These are phyloP conservation scores for Rosellinia necatrix DNA, from an alignment of 2,329 filamentous ascomycete genomes.

Conservation along the genomic window DNA sequence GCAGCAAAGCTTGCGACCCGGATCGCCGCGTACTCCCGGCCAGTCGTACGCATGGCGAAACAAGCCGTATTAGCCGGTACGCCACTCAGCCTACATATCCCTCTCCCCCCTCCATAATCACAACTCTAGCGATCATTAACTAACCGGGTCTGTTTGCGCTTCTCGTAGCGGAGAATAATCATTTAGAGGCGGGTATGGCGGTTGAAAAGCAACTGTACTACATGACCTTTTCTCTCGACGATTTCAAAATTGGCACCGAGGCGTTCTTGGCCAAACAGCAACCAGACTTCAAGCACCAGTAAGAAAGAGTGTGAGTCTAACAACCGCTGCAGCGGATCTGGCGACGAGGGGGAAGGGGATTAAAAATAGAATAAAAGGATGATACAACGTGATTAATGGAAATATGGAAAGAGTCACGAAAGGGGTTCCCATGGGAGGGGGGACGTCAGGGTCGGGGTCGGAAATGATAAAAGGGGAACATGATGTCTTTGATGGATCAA, in stretches of 20 bases:
- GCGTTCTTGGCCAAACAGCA: constrained; percentile 48
- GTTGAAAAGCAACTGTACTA: constrained; percentile 45
- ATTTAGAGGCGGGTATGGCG: constrained; percentile 46
- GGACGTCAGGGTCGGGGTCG: neutral
- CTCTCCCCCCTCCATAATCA: too few relatives aligned
- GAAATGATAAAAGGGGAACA: neutral
- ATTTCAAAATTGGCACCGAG: constrained; percentile 48
- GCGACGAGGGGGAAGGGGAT: neutral
- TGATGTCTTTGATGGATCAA: neutral
- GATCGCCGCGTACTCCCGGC: constrained; percentile 47
- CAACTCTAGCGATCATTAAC: neutral
- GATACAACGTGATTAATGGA: neutral
- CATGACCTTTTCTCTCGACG: constrained; percentile 44
- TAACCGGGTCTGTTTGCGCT: constrained; percentile 20
- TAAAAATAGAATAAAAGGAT: too few relatives aligned
- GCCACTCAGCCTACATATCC: neutral
- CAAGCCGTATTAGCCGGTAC: constrained; percentile 44
- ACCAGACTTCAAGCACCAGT: constrained; percentile 32
- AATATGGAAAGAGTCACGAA: too few relatives aligned
- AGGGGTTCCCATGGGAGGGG: too few relatives aligned
- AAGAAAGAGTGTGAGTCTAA: too few relatives aligned
- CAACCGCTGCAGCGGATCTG: too few relatives aligned
- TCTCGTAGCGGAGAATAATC: constrained; percentile 47
- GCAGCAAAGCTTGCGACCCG: constrained; percentile 45
- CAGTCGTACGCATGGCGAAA: constrained; percentile 49